Evolutionary conservation across 2,329 filamentous ascomycete genomes (phyloP).

Genomic region (Neopestalotiopsis clavispora): DNA sequence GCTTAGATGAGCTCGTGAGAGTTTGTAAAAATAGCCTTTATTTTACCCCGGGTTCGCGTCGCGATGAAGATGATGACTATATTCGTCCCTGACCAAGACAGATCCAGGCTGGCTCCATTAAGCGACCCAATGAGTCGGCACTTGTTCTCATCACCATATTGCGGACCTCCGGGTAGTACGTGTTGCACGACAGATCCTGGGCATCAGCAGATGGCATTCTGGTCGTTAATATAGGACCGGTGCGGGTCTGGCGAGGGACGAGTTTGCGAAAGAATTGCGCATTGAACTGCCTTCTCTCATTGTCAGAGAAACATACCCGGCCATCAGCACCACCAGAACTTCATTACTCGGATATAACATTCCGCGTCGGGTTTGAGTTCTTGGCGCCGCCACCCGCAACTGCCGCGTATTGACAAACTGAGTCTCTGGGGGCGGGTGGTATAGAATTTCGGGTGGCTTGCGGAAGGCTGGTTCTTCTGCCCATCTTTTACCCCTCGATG

Average conservation of each 20-base stretch:
- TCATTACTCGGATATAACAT: too few species aligned
- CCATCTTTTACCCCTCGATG: background rate
- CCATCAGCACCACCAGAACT: too few species aligned
- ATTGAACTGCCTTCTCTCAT: too few species aligned
- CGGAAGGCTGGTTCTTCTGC: background rate
- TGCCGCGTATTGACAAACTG: background rate
- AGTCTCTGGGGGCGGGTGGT: background rate
- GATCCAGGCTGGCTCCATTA: background rate
- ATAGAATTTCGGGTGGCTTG: background rate
- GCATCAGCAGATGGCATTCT: background rate
- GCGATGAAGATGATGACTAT: background rate
- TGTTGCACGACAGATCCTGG: background rate
- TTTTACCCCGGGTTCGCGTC: background rate
- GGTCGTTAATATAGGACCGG: background rate
- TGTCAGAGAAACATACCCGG: too few species aligned
- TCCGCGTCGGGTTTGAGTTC: too few species aligned
- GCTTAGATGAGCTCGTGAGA: background rate
- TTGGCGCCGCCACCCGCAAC: too few species aligned
- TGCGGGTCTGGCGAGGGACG: background rate
- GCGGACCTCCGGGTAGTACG: background rate
- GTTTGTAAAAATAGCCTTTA: conserved; percentile 1
- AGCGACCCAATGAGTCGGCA: background rate
- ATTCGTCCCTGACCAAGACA: background rate
- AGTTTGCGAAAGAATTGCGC: background rate
- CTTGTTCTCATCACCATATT: background rate